Conservation (phyloP, 768 basidiomycete genomes). For the Tubosaeta sp. region DNA sequence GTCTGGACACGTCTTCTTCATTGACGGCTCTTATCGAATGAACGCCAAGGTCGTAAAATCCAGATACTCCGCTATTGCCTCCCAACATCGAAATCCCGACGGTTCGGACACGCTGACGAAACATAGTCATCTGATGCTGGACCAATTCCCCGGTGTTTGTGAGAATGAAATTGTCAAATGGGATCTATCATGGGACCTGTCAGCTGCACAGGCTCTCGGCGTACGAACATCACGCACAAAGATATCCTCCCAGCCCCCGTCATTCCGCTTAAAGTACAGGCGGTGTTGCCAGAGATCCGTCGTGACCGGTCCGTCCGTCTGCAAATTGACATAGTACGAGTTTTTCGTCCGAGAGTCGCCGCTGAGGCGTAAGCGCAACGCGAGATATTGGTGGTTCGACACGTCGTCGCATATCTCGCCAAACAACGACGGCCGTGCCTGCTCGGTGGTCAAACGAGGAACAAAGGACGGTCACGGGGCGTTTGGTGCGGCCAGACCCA, state of each 20-base stretch:
- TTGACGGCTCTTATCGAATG: conserved; percentile 81
- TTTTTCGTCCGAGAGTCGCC: conserved; percentile 74
- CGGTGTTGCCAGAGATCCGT: conserved; percentile 95
- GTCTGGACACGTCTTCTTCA: conserved; percentile 52
- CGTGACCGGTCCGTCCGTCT: conserved; percentile 77
- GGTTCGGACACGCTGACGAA: conserved; percentile 67
- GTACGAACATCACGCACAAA: conserved; percentile 45
- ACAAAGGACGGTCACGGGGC: not conserved
- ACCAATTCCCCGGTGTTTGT: conserved; percentile 73
- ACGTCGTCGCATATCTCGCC: conserved; percentile 85
- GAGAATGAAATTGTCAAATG: conserved; percentile 69
- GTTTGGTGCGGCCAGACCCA: not conserved
- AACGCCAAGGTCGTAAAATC: conserved; percentile 78
- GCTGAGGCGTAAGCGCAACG: conserved; percentile 70
- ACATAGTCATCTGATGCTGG: conserved; percentile 70
- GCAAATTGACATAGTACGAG: conserved; percentile 92
- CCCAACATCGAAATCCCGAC: conserved; percentile 87
- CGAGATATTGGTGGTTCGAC: conserved; percentile 74
- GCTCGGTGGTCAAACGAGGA: not conserved
- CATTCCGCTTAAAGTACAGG: conserved; percentile 66
- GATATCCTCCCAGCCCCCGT: conserved; percentile 76
- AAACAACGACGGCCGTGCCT: conserved; percentile 80
- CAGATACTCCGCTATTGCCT: conserved; percentile 70
- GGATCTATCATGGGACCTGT: conserved; percentile 51
- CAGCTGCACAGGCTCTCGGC: conserved; percentile 7